phyloP scores from a whole-genome alignment of 768 basidiomycete genomes.

The Asterophora lycoperdoides region DNA sequence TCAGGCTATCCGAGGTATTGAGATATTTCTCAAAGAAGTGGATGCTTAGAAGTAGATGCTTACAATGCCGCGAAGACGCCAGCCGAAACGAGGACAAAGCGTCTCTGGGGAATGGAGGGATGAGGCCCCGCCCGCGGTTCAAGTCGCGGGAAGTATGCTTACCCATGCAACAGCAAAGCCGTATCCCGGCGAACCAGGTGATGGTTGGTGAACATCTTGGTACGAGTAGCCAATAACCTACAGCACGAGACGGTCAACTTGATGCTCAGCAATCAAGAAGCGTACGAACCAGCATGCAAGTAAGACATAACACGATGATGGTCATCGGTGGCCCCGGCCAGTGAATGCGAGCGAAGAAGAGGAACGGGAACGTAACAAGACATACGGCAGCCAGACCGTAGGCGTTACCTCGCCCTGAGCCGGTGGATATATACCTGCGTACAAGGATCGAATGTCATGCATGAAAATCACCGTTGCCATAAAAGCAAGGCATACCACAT shows the following conservation, averaged over 20 bases:
- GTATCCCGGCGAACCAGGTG: constrained; percentile 50
- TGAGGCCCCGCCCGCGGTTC: too few relatives aligned
- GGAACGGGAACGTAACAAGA: constrained; percentile 66
- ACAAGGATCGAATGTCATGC: too few relatives aligned
- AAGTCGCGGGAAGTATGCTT: constrained; percentile 8
- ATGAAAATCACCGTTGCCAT: too few relatives aligned
- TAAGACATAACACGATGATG: constrained; percentile 67
- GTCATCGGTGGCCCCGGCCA: constrained; percentile 71
- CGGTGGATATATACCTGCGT: constrained; percentile 66
- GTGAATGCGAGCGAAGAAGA: constrained; percentile 69
- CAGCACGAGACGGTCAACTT: not conserved
- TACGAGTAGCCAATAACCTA: constrained; percentile 76
- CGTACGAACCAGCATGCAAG: constrained; percentile 41
- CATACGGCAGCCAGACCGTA: constrained; percentile 69
- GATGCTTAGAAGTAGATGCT: constrained; percentile 15
- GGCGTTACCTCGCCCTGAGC: constrained; percentile 52
- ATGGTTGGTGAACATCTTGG: constrained; percentile 47
- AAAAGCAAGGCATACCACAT: constrained; percentile 52
- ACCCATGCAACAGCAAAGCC: constrained; percentile 76
- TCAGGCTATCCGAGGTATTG: constrained; percentile 37
- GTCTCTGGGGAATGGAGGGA: constrained; percentile 35
- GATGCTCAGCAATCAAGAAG: too few relatives aligned
- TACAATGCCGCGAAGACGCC: constrained; percentile 81
- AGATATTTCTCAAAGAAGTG: not conserved
- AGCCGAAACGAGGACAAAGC: constrained; percentile 63